These are phyloP conservation scores for Echria macrotheca DNA, from an alignment of 495 filamentous ascomycete species.

Conservation along the genomic window DNA sequence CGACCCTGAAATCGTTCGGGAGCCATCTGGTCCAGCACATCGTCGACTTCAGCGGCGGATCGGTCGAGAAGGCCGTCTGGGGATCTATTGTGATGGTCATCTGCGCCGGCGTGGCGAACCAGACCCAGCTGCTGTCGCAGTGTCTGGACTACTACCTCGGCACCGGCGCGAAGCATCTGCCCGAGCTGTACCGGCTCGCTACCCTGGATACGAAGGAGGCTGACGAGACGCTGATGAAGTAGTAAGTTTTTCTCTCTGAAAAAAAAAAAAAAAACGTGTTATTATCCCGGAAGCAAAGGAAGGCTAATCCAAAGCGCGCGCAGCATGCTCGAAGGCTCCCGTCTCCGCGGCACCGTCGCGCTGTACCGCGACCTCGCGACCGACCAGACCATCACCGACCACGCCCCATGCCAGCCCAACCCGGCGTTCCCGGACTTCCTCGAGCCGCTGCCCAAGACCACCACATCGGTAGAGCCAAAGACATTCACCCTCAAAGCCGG, in stretches of 20 bases:
- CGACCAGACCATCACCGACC: slow-evolving; percentile 44
- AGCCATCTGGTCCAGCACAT: slow-evolving; percentile 57
- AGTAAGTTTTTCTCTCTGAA: slow-evolving; percentile 23
- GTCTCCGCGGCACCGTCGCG: slow-evolving; percentile 56
- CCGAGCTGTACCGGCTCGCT: slow-evolving; percentile 51
- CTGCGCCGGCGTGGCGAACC: slow-evolving; percentile 48
- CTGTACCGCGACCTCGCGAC: slow-evolving; percentile 45
- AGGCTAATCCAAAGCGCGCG: no score
- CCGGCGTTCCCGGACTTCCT: slow-evolving; percentile 5
- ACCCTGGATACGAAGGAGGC: slow-evolving; percentile 19
- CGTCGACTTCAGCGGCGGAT: slow-evolving; percentile 49
- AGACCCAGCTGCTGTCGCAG: slow-evolving; percentile 64
- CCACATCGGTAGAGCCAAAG: slow-evolving; percentile 7
- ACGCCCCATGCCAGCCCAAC: slow-evolving; percentile 35
- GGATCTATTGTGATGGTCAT: slow-evolving; percentile 56
- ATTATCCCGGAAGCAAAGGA: no score
- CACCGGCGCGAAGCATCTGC: slow-evolving; percentile 47
- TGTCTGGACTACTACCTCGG: slow-evolving; percentile 67
- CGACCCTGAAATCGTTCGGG: slow-evolving; percentile 60
- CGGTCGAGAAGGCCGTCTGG: slow-evolving; percentile 59
- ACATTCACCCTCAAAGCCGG: slow-evolving; percentile 20
- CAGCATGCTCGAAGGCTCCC: slow-evolving; percentile 53
- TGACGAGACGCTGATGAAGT: slow-evolving; percentile 23
- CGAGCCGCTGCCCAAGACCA: slow-evolving; percentile 16
- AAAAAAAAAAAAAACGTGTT: no score